phyloP scores from a whole-genome alignment of 176 grass and related monocot genomes.

The Musa beccarii region DNA sequence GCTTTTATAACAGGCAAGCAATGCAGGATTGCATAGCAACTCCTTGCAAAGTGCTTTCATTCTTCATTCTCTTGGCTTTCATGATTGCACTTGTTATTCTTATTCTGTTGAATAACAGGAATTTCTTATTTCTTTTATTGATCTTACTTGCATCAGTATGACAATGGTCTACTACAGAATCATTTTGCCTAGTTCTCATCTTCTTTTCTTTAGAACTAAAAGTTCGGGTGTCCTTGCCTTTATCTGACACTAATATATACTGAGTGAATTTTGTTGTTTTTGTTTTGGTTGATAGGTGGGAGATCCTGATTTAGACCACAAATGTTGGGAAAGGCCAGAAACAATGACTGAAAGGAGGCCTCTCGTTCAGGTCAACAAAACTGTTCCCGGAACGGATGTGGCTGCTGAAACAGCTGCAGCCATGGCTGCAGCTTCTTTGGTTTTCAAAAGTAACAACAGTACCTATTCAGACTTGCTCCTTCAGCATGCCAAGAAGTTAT shows the following conservation, averaged over 20 bases:
- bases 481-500: constrained; percentile 78
- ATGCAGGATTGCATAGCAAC: no score
- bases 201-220: not conserved
- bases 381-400: constrained; percentile 75
- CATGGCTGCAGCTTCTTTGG: constrained; percentile 82
- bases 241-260: not conserved
- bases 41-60: no score
- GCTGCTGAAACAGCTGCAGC: constrained; percentile 88
- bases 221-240: not conserved
- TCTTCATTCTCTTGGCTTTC: no score
- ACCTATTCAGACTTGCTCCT: constrained; percentile 76
- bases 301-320: constrained; percentile 87
- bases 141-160: no score
- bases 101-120: no score
- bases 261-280: not conserved
- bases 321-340: constrained; percentile 97
- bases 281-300: constrained; percentile 50
- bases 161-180: no score
- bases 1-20: no score
- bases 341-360: constrained; percentile 85
- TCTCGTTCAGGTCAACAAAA: constrained; percentile 63
- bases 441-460: constrained; percentile 71
- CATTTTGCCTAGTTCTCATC: not conserved
- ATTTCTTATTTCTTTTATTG: no score
- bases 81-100: no score